phyloP scores from a whole-genome alignment of 306 rosid species.

The Pueraria montana region DNA sequence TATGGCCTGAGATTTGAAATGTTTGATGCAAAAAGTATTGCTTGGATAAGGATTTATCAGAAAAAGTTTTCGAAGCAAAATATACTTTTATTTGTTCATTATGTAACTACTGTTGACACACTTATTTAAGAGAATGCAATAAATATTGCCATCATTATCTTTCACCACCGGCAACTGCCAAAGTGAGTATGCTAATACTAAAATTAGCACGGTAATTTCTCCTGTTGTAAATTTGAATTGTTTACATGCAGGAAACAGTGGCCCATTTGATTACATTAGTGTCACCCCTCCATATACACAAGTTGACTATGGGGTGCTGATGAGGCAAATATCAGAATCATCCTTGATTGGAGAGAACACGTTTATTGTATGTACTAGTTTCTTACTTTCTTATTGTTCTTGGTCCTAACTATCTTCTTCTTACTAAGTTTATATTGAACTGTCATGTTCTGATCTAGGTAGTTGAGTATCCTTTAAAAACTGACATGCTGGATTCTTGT shows the following conservation, averaged over 20 bases:
- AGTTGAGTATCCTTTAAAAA: slow-evolving; percentile 88
- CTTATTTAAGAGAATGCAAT: not conserved
- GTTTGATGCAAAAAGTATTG: slow-evolving; percentile 22
- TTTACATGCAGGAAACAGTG: slow-evolving; percentile 63
- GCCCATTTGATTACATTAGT: slow-evolving; percentile 89
- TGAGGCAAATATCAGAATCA: slow-evolving; percentile 83
- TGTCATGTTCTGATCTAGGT: slow-evolving; percentile 63
- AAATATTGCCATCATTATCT: slow-evolving; percentile 2
- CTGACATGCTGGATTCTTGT: slow-evolving; percentile 86
- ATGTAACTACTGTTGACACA: not conserved
- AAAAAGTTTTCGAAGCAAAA: not conserved
- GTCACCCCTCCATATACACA: slow-evolving; percentile 93
- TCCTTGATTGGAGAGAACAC: slow-evolving; percentile 79
- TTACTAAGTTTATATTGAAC: slow-evolving; percentile 23
- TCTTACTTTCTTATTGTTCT: slow-evolving; percentile 33
- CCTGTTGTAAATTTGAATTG: slow-evolving; percentile 30
- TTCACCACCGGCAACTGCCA: not conserved
- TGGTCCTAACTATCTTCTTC: slow-evolving; percentile 32
- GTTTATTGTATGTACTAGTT: slow-evolving; percentile 70
- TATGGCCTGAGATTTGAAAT: slow-evolving; percentile 12
- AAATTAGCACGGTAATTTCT: not conserved
- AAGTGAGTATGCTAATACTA: not conserved
- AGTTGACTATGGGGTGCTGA: slow-evolving; percentile 84
- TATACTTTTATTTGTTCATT: slow-evolving; percentile 4
- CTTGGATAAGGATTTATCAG: not conserved